Conservation (phyloP, 2,329 filamentous ascomycete genomes). For the Colletotrichum lindemuthianum region DNA sequence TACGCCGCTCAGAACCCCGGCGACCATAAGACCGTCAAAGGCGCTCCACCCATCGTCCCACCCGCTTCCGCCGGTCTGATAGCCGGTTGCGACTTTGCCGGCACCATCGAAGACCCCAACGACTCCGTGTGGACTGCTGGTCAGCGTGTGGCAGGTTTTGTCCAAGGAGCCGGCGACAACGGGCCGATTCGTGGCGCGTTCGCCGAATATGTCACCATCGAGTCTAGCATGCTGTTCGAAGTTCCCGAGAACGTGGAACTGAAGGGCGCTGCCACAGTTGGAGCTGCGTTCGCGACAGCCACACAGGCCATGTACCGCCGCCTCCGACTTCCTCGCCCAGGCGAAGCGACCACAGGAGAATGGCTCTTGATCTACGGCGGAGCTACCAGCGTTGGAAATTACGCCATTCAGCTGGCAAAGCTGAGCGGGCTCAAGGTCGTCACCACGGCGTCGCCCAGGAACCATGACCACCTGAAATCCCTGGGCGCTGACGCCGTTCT, state of each 20-base stretch:
- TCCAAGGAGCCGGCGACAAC: constrained; percentile 40
- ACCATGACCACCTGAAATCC: constrained; percentile 49
- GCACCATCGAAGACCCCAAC: constrained; percentile 42
- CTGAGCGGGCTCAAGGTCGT: neutral
- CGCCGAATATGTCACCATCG: constrained; percentile 10
- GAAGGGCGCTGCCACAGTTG: neutral
- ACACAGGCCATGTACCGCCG: constrained; percentile 11
- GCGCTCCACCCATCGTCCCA: constrained; percentile 15
- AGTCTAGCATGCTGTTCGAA: neutral
- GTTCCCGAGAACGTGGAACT: neutral
- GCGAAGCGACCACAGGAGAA: constrained; percentile 1
- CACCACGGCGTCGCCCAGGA: constrained; percentile 38
- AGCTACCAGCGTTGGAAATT: constrained; percentile 35
- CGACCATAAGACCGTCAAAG: constrained; percentile 42
- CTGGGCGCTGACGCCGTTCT: constrained; percentile 57
- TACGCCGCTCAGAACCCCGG: constrained; percentile 47
- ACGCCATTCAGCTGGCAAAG: constrained; percentile 16
- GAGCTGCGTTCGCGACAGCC: neutral
- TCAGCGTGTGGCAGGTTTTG: constrained; percentile 47
- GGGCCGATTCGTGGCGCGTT: constrained; percentile 6
- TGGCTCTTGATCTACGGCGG: constrained; percentile 41
- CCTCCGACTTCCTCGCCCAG: constrained; percentile 1
- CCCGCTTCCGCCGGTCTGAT: constrained; percentile 39
- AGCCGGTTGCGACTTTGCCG: constrained; percentile 47
- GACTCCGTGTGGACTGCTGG: constrained; percentile 43